Percentiles rank a stretch among this genome's conserved stretches.
phyloP scores from a whole-genome alignment of 441 rosid species.

The Adansonia gregorii region DNA sequence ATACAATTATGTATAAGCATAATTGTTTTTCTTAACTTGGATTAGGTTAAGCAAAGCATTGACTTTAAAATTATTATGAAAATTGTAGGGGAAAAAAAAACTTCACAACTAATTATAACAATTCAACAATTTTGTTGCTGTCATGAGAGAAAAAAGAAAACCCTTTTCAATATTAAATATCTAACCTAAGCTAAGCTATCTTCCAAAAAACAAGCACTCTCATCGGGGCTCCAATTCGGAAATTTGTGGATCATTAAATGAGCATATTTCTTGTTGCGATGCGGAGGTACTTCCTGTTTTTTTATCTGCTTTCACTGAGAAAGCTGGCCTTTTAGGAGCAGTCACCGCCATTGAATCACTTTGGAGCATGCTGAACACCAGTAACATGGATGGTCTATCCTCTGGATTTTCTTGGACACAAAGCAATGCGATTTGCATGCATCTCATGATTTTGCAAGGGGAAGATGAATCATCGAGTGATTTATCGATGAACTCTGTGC shows the following conservation, averaged over 20 bases:
- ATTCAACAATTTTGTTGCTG: neutral
- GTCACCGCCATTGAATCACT: constrained; percentile 9
- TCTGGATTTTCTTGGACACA: constrained; percentile 40
- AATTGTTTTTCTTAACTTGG: too few species aligned
- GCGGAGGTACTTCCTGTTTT: constrained; percentile 4
- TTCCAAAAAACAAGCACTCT: neutral
- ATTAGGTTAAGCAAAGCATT: neutral
- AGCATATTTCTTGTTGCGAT: constrained; percentile 21
- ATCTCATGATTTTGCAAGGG: constrained; percentile 29
- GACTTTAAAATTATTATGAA: neutral
- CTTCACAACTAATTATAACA: neutral
- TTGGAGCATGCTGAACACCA: constrained; percentile 41
- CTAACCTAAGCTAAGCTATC: neutral
- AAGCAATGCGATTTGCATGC: constrained; percentile 40
- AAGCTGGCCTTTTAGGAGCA: constrained; percentile 41
- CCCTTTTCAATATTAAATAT: neutral
- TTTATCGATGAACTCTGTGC: constrained; percentile 37
- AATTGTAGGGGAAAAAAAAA: neutral
- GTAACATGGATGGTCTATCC: constrained; percentile 42
- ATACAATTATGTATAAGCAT: too few species aligned
- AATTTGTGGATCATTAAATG: constrained; percentile 30
- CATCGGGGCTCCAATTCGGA: constrained; percentile 35
- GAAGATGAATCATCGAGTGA: constrained; percentile 35
- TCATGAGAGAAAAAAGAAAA: neutral
- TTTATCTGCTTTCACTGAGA: constrained; percentile 27